Conservation (phyloP, 352 stramenopile species). For the Phytophthora constricta region DNA sequence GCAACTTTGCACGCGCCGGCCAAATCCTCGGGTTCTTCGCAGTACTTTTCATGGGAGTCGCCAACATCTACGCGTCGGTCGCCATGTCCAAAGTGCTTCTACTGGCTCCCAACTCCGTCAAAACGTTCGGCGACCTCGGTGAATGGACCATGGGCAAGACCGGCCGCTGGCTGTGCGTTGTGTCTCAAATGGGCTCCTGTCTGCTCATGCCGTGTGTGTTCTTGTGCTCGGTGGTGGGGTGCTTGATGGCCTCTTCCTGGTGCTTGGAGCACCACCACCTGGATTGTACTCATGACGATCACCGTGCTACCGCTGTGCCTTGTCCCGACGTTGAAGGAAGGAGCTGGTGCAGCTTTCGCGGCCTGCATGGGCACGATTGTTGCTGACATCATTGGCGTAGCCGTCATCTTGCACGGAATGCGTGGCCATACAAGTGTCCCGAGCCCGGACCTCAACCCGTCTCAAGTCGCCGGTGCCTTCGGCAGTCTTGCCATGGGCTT, state of each 20-base stretch:
- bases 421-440: constrained; percentile 49
- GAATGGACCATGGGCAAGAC: constrained; percentile 44
- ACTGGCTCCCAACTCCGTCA: constrained; percentile 54
- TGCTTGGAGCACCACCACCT: constrained; percentile 53
- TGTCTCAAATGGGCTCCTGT: constrained; percentile 65
- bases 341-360: constrained; percentile 56
- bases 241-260: constrained; percentile 61
- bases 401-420: constrained; percentile 35
- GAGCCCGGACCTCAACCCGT: constrained; percentile 48
- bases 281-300: constrained; percentile 73
- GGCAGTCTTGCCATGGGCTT: constrained; percentile 73
- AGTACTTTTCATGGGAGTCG: constrained; percentile 62
- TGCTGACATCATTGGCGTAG: constrained; percentile 29
- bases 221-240: constrained; percentile 71
- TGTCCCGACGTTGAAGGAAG: constrained; percentile 70
- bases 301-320: constrained; percentile 54
- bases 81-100: constrained; percentile 66
- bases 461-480: constrained; percentile 60
- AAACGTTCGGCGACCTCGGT: constrained; percentile 67
- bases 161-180: constrained; percentile 56
- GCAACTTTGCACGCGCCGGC: constrained; percentile 67
- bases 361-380: constrained; percentile 60
- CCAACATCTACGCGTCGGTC: constrained; percentile 71
- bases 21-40: constrained; percentile 46
- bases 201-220: constrained; percentile 64